phyloP scores from a whole-genome alignment of 106 monocot species.

The Dendrobium nobile region DNA sequence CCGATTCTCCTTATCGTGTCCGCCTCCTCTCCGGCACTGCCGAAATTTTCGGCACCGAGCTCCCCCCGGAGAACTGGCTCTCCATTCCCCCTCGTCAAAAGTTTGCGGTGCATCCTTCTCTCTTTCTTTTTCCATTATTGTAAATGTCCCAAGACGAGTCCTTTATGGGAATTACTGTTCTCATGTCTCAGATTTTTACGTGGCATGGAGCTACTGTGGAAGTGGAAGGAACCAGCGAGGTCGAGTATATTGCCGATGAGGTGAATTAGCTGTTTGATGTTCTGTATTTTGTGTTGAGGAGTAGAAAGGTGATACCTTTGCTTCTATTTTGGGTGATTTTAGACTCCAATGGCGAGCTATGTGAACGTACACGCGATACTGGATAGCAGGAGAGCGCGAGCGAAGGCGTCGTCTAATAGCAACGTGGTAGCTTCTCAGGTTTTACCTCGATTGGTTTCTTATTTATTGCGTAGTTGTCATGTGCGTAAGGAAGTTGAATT shows the following conservation, averaged over 20 bases:
- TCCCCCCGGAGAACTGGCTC: conserved; percentile 79
- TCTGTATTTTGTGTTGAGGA: background rate
- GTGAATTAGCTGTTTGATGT: conserved; percentile 23
- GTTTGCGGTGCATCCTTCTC: conserved; percentile 39
- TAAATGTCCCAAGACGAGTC: background rate
- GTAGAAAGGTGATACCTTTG: background rate
- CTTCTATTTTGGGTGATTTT: conserved; percentile 1
- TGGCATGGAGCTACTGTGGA: conserved; percentile 89
- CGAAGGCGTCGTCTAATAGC: conserved; percentile 37
- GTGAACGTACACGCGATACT: conserved; percentile 94
- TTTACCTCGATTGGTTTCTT: background rate
- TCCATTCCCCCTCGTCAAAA: conserved; percentile 65
- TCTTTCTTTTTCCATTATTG: background rate
- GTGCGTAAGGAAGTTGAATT: background rate
- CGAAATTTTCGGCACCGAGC: conserved; percentile 92
- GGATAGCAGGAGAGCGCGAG: conserved; percentile 68
- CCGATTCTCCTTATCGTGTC: conserved; percentile 37
- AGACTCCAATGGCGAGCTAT: conserved; percentile 98
- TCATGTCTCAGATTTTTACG: conserved; percentile 62
- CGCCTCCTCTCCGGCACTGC: conserved; percentile 80
- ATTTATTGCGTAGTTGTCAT: background rate
- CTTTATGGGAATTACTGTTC: background rate
- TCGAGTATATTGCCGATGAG: conserved; percentile 90
- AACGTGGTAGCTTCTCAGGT: conserved; percentile 60
- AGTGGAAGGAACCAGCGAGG: conserved; percentile 77